Conservation (phyloP, 306 rosid genomes). For the Pterocarpus macrocarpus region DNA sequence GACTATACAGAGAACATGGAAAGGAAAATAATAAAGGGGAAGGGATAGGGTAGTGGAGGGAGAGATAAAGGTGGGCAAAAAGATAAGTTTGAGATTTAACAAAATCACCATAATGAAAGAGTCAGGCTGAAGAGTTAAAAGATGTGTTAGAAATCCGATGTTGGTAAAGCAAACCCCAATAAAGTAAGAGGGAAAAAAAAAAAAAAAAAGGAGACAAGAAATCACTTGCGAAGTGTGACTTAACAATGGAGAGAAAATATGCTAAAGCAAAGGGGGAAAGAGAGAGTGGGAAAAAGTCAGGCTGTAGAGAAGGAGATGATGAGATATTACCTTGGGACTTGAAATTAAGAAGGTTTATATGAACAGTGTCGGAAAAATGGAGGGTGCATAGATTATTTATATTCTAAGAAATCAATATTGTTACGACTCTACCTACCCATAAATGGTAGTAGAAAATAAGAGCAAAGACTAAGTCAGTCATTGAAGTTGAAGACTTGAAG, state of each 20-base stretch:
- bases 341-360: constrained; percentile 54
- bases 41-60: constrained; percentile 26
- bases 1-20: too few species aligned
- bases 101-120: constrained; percentile 56
- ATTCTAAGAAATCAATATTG: too few species aligned
- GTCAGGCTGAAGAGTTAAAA: constrained; percentile 38
- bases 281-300: constrained; percentile 47
- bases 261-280: constrained; percentile 38
- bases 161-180: constrained; percentile 56
- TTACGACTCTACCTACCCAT: constrained; percentile 44
- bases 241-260: constrained; percentile 61
- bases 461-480: constrained; percentile 50
- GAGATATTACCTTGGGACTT: constrained; percentile 67
- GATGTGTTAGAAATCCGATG: constrained; percentile 62
- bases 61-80: constrained; percentile 43
- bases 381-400: too few species aligned
- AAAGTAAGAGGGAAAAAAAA: constrained; percentile 37
- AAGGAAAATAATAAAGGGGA: constrained; percentile 42
- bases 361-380: background rate
- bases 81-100: constrained; percentile 53
- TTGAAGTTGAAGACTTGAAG: constrained; percentile 52
- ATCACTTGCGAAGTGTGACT: constrained; percentile 75
- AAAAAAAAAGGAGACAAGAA: constrained; percentile 64
- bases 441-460: constrained; percentile 34
- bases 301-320: constrained; percentile 5